Evolutionary conservation across 2,329 filamentous ascomycete species (phyloP), one percentile per base, ranked within the genome.

Genomic region (Pseudogymnoascus sp.): DNA sequence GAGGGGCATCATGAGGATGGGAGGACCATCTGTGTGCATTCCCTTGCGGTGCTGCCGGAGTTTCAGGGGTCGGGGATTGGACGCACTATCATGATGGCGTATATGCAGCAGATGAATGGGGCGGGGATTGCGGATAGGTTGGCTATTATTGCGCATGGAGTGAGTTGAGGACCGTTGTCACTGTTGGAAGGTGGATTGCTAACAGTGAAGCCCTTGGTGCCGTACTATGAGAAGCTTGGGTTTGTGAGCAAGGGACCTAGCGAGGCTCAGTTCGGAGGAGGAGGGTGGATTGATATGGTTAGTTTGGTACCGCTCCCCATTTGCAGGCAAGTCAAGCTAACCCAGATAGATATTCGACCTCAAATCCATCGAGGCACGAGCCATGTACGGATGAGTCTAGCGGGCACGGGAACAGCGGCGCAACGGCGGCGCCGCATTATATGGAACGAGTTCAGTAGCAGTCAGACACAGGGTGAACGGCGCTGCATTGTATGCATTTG

Each of bases 231-330:
- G 72, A 81, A 81, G n/a, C 82, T 91, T 67, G 86, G 91, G 0
- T 96, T 95, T 72, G 78, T 78, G 67, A 84, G 88, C 68, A 75
- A 81, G 31, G 91, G 92, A 0, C 77, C 80, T 59, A 95, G 91
- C 73, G 77, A 83, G 64, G 88, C 85, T 60, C 79, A 83, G 63
- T 92, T 91, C 75, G 89, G 87, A 18, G 91, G 91, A 38, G 90
- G 91, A 33, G 87, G 85, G 16, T 96, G 92, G 91, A 81, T 85
- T 68, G 87, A 95, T 72, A 86, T 96, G 90, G 89, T 92, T 73
- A 74, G 80, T 64, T 55, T 7, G 12, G 5, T 16, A 11, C 12
- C 16, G 6, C 5, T 49, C 14, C 21, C n/a, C 12, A 8, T 14
- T 9, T n/a, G 35, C 3, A 33, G 7, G 33, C 1, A 12, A 16